Conservation (phyloP, 352 stramenopile genomes). For the Sclerospora graminicola region DNA sequence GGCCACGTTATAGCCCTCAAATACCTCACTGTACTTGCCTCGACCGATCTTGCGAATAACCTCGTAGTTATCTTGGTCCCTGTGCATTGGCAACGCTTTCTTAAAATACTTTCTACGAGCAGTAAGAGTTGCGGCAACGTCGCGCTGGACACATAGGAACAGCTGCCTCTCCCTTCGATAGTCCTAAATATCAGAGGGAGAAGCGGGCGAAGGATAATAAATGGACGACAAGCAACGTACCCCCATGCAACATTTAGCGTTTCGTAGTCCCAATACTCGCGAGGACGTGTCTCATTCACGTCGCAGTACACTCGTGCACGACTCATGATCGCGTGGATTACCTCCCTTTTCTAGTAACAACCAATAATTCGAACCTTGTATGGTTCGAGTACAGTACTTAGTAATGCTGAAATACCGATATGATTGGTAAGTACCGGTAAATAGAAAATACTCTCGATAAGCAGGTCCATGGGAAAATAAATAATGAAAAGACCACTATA, state of each 20-base stretch:
- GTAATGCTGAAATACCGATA: too few species aligned
- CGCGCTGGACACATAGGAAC: neutral
- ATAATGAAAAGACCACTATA: too few species aligned
- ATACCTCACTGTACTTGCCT: conserved; percentile 99
- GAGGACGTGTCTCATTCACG: conserved; percentile 92
- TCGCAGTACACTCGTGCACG: conserved; percentile 88
- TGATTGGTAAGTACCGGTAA: too few species aligned
- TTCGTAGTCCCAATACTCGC: conserved; percentile 99
- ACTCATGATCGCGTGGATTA: too few species aligned
- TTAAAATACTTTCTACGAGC: neutral
- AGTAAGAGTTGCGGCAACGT: neutral
- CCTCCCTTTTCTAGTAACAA: too few species aligned
- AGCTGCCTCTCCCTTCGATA: neutral
- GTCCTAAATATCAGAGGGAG: conserved; percentile 14
- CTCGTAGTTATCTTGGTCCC: conserved; percentile 98
- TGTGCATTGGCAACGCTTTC: conserved; percentile 15
- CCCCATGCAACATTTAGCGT: conserved; percentile 96
- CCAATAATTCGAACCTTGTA: too few species aligned
- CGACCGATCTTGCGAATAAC: conserved; percentile 98
- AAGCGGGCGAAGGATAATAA: neutral
- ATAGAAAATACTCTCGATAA: too few species aligned
- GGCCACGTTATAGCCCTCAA: conserved; percentile 94
- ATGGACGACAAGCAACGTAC: conserved; percentile 22
- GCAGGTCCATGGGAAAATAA: too few species aligned
- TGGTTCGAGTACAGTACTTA: too few species aligned